These are phyloP conservation scores for Blumeria hordei DNA, from an alignment of 2,329 filamentous ascomycete species.

Conservation along the genomic window DNA sequence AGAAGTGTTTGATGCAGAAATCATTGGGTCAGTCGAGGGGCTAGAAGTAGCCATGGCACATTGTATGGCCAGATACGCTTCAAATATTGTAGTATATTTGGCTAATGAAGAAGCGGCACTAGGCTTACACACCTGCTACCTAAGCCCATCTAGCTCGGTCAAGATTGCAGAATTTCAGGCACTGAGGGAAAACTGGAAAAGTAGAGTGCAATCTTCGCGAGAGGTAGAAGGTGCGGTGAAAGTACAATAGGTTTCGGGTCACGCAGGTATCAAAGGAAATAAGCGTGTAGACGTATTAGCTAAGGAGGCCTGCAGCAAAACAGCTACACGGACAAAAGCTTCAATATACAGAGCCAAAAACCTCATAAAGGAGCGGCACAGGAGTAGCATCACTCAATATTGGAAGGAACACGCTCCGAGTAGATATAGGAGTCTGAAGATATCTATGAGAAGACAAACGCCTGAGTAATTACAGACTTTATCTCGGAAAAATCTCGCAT, in stretches of 20 bases:
- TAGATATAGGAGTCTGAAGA: not conserved
- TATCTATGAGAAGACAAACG: not conserved
- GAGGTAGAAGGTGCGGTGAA: not conserved
- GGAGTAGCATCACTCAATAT: not conserved
- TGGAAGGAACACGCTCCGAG: not conserved
- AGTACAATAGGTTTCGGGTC: not conserved
- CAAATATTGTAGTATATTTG: not conserved
- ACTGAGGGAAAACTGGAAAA: not conserved
- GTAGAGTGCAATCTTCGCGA: not conserved
- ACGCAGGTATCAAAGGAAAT: not conserved
- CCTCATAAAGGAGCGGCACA: not conserved
- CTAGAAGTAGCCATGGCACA: not conserved
- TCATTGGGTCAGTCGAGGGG: not conserved
- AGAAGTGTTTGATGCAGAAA: not conserved
- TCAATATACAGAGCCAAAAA: not conserved
- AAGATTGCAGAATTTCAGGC: not conserved
- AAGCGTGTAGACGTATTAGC: not conserved
- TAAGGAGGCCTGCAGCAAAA: not conserved
- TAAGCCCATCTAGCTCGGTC: not conserved
- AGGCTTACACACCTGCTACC: not conserved
- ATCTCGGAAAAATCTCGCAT: not conserved
- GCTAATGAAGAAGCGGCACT: not conserved
- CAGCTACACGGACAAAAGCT: not conserved
- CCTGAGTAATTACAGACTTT: not conserved
- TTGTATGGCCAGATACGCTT: not conserved